Conservation (phyloP, 192 early-diverging fungal species). For the Funneliformis mosseae region DNA sequence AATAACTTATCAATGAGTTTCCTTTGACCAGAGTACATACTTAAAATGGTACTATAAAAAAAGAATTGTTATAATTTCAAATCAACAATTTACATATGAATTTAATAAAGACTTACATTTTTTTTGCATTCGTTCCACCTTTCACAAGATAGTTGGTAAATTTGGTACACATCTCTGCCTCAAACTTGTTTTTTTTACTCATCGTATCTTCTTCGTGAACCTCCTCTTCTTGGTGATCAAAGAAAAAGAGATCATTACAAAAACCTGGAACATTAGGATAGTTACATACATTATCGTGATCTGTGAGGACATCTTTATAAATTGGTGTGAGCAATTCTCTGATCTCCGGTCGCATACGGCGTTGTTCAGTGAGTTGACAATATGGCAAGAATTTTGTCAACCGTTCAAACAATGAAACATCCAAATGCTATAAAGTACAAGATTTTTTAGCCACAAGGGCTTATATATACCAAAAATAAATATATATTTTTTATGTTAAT, state of each 20-base stretch:
- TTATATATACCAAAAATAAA: too few relatives aligned
- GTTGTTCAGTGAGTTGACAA: conserved; percentile 47
- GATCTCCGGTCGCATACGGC: conserved; percentile 63
- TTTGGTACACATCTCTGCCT: conserved; percentile 44
- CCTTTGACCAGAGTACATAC: conserved; percentile 59
- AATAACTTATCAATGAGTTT: conserved; percentile 42
- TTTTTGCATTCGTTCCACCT: conserved; percentile 34
- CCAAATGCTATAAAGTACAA: conserved; percentile 32
- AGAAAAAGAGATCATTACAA: conserved; percentile 43
- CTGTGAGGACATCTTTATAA: conserved; percentile 48
- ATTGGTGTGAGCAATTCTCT: conserved; percentile 53
- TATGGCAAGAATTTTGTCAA: conserved; percentile 51
- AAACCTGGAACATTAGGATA: conserved; percentile 51
- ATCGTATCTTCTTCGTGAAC: conserved; percentile 31
- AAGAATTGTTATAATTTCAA: neutral
- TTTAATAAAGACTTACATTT: conserved; percentile 34
- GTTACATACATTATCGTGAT: conserved; percentile 41
- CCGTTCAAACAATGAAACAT: conserved; percentile 60
- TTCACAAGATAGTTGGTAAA: conserved; percentile 39
- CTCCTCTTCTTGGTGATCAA: conserved; percentile 38
- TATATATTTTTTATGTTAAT: too few relatives aligned
- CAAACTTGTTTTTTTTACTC: conserved; percentile 43
- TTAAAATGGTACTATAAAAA: conserved; percentile 49
- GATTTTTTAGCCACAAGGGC: neutral
- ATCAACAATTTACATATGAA: neutral